A percentile compares a stretch with the other conserved stretches of the same genome.
These are phyloP conservation scores for Knoxia roxburghii DNA, from an alignment of 257 asterid species.

Conservation along the genomic window DNA sequence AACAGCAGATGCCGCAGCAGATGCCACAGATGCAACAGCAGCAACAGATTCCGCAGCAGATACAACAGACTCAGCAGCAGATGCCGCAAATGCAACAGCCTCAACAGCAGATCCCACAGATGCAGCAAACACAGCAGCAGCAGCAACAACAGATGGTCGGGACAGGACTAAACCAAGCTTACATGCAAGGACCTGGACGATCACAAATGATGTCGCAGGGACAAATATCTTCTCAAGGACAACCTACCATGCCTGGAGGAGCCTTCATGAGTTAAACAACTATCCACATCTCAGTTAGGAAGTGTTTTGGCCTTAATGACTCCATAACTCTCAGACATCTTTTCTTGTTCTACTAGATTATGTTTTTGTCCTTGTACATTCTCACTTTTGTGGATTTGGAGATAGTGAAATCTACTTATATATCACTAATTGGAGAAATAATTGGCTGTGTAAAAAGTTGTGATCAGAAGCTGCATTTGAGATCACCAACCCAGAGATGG, in stretches of 20 bases:
- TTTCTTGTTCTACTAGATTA: neutral
- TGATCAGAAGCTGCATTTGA: neutral
- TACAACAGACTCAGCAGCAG: conserved; percentile 23
- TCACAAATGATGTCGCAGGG: conserved; percentile 67
- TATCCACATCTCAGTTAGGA: neutral
- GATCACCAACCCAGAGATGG: neutral
- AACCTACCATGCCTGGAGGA: conserved; percentile 58
- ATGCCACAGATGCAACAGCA: conserved; percentile 34
- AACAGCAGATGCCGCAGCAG: conserved; percentile 15
- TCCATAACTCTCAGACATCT: neutral
- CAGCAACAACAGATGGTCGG: conserved; percentile 56
- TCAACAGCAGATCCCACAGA: conserved; percentile 38
- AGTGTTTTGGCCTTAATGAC: neutral
- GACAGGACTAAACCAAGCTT: conserved; percentile 53
- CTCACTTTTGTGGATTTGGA: neutral
- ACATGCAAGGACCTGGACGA: conserved; percentile 65
- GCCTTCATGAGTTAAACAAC: conserved; percentile 44
- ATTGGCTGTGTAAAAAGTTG: neutral
- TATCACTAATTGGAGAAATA: neutral
- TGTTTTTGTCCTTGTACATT: neutral
- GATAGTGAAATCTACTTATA: neutral
- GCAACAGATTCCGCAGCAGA: conserved; percentile 25
- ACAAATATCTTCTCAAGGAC: conserved; percentile 75
- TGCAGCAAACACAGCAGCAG: conserved; percentile 17
- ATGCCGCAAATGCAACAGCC: conserved; percentile 32